Evolutionary conservation across 768 basidiomycete species (phyloP).

Genomic region (Strobilomyces confusus): DNA sequence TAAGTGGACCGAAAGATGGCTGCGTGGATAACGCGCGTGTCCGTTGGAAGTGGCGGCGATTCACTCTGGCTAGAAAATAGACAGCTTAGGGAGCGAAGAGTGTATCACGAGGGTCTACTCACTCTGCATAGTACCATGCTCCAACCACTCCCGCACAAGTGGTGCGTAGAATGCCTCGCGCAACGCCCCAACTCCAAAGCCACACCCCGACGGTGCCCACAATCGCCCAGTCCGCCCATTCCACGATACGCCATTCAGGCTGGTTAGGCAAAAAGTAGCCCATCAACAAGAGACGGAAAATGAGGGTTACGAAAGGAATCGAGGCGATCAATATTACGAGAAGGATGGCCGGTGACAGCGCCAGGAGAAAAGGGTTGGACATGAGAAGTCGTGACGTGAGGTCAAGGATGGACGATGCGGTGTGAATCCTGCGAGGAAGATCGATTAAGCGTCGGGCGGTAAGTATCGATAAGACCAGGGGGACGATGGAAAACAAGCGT

Average conservation of each 20-base stretch:
- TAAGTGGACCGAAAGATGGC: conserved; percentile 76
- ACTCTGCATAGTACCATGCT: conserved; percentile 85
- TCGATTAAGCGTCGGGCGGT: conserved; percentile 69
- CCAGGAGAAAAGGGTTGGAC: conserved; percentile 68
- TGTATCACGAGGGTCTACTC: conserved; percentile 18
- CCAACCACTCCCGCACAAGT: conserved; percentile 81
- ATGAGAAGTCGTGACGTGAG: conserved; percentile 70
- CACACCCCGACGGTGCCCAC: conserved; percentile 48
- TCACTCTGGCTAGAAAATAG: conserved; percentile 19
- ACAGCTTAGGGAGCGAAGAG: conserved; percentile 3
- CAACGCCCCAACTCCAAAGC: conserved; percentile 77
- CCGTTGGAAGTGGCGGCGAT: conserved; percentile 42
- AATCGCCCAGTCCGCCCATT: conserved; percentile 76
- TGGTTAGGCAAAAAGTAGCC: conserved; percentile 48
- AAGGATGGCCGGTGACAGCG: conserved; percentile 70
- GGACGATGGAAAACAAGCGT: conserved; percentile 73
- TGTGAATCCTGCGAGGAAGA: conserved; percentile 68
- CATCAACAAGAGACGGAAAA: conserved; percentile 72
- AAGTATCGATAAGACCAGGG: conserved; percentile 62
- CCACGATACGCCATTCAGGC: conserved; percentile 50
- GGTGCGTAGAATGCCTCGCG: conserved; percentile 73
- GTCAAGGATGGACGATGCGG: conserved; percentile 51
- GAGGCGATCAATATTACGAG: conserved; percentile 62
- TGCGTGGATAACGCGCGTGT: conserved; percentile 72
- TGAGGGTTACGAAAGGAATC: conserved; percentile 75